A percentile compares a stretch with the other conserved stretches of the same genome.
Evolutionary conservation across 1,139 yeast species (phyloP).

Genomic region (Saccharomyces hybrid): DNA sequence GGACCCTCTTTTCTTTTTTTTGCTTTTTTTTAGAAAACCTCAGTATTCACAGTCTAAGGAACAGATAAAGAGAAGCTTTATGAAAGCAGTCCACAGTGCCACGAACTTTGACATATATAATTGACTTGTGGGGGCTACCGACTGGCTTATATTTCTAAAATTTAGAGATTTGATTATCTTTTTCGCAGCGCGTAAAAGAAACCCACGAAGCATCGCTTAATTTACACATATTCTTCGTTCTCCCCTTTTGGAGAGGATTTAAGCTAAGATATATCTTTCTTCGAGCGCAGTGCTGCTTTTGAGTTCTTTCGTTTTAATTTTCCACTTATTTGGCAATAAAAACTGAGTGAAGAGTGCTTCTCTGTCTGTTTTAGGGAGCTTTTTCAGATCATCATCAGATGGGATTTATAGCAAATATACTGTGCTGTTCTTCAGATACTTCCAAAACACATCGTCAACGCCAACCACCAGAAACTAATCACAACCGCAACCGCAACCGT

Average conservation of each 20-base stretch:
- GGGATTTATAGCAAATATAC: slow-evolving; percentile 27
- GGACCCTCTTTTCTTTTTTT: neutral
- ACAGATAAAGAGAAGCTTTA: neutral
- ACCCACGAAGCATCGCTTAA: neutral
- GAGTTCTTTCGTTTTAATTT: neutral
- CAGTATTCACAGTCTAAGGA: neutral
- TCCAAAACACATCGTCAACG: slow-evolving; percentile 7
- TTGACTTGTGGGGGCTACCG: neutral
- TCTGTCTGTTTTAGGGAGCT: neutral
- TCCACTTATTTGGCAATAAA: neutral
- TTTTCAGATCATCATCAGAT: slow-evolving; percentile 11
- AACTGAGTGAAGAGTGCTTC: neutral
- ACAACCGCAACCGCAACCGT: slow-evolving; percentile 6
- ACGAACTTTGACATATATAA: neutral
- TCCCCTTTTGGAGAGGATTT: neutral
- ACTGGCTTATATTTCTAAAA: neutral
- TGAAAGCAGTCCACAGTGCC: neutral
- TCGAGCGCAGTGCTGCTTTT: neutral
- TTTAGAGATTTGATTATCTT: neutral
- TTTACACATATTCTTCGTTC: neutral
- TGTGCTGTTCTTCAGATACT: slow-evolving; percentile 25
- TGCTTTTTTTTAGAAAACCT: neutral
- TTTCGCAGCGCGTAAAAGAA: neutral
- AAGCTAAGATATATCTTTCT: neutral
- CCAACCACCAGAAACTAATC: neutral